Evolutionary conservation across 495 filamentous ascomycete genomes (phyloP).

Genomic region (Bacidia rubella): DNA sequence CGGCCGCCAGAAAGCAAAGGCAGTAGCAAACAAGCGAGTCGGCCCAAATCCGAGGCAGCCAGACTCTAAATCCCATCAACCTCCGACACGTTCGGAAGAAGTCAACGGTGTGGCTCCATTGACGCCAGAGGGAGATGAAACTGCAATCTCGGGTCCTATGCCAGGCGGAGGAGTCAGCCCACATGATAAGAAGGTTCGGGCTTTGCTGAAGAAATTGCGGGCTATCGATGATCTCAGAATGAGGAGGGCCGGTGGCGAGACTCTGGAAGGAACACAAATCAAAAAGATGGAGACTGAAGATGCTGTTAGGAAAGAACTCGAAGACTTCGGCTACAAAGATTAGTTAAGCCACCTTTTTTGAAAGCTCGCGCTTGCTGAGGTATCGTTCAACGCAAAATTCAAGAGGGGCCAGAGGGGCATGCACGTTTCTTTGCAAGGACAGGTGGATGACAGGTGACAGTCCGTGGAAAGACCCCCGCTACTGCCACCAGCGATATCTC

Average conservation of each 20-base stretch:
- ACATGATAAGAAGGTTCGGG: slow-evolving; percentile 79
- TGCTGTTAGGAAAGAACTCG: slow-evolving; percentile 66
- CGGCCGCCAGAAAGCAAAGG: slow-evolving; percentile 43
- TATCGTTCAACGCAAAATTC: neutral
- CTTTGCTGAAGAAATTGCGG: slow-evolving; percentile 87
- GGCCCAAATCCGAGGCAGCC: slow-evolving; percentile 13
- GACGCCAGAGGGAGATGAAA: slow-evolving; percentile 20
- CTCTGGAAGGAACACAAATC: slow-evolving; percentile 93
- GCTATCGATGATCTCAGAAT: slow-evolving; percentile 97
- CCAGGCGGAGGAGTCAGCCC: slow-evolving; percentile 31
- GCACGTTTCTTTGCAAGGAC: no score
- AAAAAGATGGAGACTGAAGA: slow-evolving; percentile 93
- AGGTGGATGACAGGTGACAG: no score
- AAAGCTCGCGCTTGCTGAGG: neutral
- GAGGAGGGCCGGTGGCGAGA: slow-evolving; percentile 85
- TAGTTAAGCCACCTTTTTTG: slow-evolving; percentile 13
- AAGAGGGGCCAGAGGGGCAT: neutral
- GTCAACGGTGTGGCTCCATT: slow-evolving; percentile 16
- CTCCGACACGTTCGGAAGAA: neutral
- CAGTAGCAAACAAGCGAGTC: slow-evolving; percentile 27
- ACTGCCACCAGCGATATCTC: no score
- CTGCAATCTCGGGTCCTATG: slow-evolving; percentile 34
- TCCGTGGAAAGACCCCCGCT: no score
- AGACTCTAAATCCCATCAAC: neutral
- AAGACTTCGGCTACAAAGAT: slow-evolving; percentile 42